These are phyloP conservation scores for Tarenaya hassleriana DNA, from an alignment of 345 rosid genomes.

Conservation along the genomic window DNA sequence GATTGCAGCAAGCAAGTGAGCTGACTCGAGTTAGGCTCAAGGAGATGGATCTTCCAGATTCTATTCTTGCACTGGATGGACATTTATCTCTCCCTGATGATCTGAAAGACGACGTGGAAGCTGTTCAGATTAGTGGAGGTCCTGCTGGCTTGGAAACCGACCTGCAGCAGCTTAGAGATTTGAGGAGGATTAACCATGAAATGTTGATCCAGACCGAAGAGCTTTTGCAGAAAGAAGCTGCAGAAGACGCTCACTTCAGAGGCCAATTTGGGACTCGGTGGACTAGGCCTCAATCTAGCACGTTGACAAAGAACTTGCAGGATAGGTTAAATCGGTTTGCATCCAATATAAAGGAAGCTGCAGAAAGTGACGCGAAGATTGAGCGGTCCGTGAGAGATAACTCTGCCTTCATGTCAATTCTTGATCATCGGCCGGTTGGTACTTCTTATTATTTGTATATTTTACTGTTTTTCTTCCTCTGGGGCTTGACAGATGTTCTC, in stretches of 20 bases:
- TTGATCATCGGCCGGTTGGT: constrained; percentile 81
- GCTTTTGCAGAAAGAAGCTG: constrained; percentile 92
- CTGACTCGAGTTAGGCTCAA: constrained; percentile 85
- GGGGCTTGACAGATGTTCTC: neutral
- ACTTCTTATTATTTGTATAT: constrained; percentile 10
- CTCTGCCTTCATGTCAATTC: constrained; percentile 75
- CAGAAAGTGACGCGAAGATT: constrained; percentile 87
- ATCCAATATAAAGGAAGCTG: constrained; percentile 92
- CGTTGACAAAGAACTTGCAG: constrained; percentile 90
- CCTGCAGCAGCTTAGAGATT: constrained; percentile 85
- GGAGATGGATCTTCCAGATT: constrained; percentile 99
- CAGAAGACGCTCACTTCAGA: constrained; percentile 90
- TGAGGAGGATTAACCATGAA: constrained; percentile 90
- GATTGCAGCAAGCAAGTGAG: constrained; percentile 94
- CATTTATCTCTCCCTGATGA: constrained; percentile 54
- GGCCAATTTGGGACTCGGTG: constrained; percentile 97
- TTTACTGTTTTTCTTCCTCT: neutral
- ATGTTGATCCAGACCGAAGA: constrained; percentile 88
- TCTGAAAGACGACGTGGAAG: constrained; percentile 92
- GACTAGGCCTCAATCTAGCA: constrained; percentile 97
- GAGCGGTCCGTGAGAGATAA: constrained; percentile 93
- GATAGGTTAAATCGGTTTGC: constrained; percentile 94
- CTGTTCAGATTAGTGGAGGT: constrained; percentile 88
- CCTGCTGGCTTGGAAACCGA: constrained; percentile 92
- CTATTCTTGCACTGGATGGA: constrained; percentile 91